Base-by-base conservation (phyloP, 2,329 filamentous ascomycete species). In the Xylaria hypoxylon region DNA sequence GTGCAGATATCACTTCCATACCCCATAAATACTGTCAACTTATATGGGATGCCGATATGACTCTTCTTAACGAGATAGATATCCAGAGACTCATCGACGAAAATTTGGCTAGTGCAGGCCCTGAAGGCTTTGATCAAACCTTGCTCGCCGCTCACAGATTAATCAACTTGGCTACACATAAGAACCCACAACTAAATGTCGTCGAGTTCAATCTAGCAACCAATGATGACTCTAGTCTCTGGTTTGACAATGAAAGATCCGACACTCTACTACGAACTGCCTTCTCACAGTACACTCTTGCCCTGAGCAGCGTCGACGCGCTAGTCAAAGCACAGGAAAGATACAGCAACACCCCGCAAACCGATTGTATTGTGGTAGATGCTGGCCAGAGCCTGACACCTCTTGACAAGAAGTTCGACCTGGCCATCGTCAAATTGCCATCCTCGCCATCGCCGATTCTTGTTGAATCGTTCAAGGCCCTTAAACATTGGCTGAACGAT, bases 111-210 rank as follows among this genome's bases (percentile, higher is more conserved):
- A 13, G 17, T 13, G 10, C 28, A 35, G 22, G 5, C 48, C 13
- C 17, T 10, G 33, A 17, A 53, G 51, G 17, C 5, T 26, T 51
- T 26, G 17, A 17, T 15, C 31, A 8, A 26, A 19, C 5, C 11
- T 38, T 17, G 6, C 26, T 22, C n/a, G n/a, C 33, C 13, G 55
- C 40, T 19, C 40, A 47, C 5, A 50, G 33, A 19, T 15, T 47
- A n/a, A 26, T 62, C 5, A 19, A 62, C 19, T 11, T 62, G 10
- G 33, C 19, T 17, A 13, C 51, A 13, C 51, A 56, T 8, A 62
- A 62, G 13, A 50, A 62, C 3, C 60, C 60, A 1, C 19, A 28
- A n/a, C 24, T 62, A 5, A 56, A 22, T 3, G 60, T 62, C 19
- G 4, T 57, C 15, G 60, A 62, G 26, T 11, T 62, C 19, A 50